phyloP scores from a whole-genome alignment of 1,139 yeast genomes.

The Geotrichum histeridarum region DNA sequence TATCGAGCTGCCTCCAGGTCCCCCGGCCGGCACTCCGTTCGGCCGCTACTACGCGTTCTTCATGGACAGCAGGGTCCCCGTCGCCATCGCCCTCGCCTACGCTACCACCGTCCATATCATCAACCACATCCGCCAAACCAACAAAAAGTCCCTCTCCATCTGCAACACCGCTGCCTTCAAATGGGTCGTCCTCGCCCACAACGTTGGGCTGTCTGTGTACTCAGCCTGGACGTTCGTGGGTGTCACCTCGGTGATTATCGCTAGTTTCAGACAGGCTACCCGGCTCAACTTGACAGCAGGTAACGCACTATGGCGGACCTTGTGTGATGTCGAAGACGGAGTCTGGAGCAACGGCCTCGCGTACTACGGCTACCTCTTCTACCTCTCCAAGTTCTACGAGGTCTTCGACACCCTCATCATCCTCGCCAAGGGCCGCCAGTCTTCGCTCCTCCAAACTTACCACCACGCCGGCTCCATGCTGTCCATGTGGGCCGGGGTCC shows the following conservation, averaged over 20 bases:
- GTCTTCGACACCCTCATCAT: slow-evolving; percentile 66
- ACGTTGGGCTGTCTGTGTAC: slow-evolving; percentile 56
- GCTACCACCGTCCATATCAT: slow-evolving; percentile 54
- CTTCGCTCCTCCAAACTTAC: slow-evolving; percentile 65
- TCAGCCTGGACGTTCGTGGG: slow-evolving; percentile 71
- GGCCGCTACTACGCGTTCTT: slow-evolving; percentile 35
- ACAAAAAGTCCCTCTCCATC: slow-evolving; percentile 52
- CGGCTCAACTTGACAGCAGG: slow-evolving; percentile 24
- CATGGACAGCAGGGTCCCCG: slow-evolving; percentile 46
- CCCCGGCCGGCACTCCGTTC: slow-evolving; percentile 28
- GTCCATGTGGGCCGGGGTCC: slow-evolving; percentile 77
- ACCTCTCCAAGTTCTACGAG: slow-evolving; percentile 68
- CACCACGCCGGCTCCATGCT: slow-evolving; percentile 81
- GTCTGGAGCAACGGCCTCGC: slow-evolving; percentile 56
- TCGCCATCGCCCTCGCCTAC: slow-evolving; percentile 56
- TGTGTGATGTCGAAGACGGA: slow-evolving; percentile 60
- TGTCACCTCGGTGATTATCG: slow-evolving; percentile 49
- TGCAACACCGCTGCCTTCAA: slow-evolving; percentile 49
- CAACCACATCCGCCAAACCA: slow-evolving; percentile 44
- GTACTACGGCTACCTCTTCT: slow-evolving; percentile 62
- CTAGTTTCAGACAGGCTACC: too few species aligned
- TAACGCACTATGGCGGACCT: slow-evolving; percentile 52
- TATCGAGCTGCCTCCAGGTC: slow-evolving; percentile 30
- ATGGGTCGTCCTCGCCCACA: slow-evolving; percentile 56
- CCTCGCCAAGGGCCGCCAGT: slow-evolving; percentile 63